Evolutionary conservation across 441 rosid species (phyloP).

Genomic region (Biscutella laevigata): DNA sequence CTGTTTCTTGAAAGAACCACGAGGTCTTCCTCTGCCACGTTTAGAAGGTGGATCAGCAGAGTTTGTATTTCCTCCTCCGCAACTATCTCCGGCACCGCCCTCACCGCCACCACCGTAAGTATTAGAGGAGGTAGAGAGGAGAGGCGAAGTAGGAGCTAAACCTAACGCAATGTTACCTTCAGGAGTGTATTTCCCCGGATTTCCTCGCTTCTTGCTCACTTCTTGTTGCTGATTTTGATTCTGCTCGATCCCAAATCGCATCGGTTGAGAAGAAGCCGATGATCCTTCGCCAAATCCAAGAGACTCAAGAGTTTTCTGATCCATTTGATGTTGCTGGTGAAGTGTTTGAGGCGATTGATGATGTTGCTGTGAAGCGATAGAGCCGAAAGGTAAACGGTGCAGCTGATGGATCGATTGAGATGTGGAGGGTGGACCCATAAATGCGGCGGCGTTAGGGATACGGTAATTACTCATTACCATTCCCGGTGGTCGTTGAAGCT

Average conservation of each 20-base stretch:
- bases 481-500: constrained; percentile 30
- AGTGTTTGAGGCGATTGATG: constrained; percentile 28
- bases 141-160: constrained; percentile 50
- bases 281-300: constrained; percentile 51
- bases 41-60: constrained; percentile 51
- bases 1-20: constrained; percentile 72
- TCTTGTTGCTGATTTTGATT: constrained; percentile 18
- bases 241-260: constrained; percentile 41
- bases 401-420: constrained; percentile 23
- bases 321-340: constrained; percentile 23
- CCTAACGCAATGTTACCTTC: constrained; percentile 82
- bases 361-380: constrained; percentile 24
- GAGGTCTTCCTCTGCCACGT: constrained; percentile 73
- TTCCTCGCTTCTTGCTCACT: constrained; percentile 69
- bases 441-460: constrained; percentile 22
- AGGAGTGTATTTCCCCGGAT: constrained; percentile 76
- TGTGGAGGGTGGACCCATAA: constrained; percentile 29
- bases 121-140: constrained; percentile 38
- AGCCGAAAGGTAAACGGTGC: constrained; percentile 9
- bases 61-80: constrained; percentile 24
- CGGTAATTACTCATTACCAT: constrained; percentile 28
- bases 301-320: constrained; percentile 33
- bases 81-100: constrained; percentile 22
- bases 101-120: constrained; percentile 31
- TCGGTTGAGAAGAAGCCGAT: constrained; percentile 29